Conservation (phyloP, 768 basidiomycete genomes). For the Mycena galericulata region DNA sequence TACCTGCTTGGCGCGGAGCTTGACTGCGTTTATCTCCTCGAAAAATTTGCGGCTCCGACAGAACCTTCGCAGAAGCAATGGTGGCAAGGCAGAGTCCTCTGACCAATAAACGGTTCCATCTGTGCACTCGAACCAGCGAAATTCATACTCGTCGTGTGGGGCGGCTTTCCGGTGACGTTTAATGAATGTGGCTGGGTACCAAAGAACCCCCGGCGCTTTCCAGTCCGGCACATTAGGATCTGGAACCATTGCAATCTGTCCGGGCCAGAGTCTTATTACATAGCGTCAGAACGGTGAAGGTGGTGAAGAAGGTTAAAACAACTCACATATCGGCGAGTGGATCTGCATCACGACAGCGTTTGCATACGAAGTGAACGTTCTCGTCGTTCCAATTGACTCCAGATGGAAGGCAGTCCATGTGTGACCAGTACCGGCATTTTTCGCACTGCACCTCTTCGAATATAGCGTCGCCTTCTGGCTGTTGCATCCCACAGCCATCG, state of each 20-base stretch:
- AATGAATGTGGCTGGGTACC: too few species aligned
- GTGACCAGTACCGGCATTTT: neutral
- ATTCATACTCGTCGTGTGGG: too few species aligned
- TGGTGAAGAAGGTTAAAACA: too few species aligned
- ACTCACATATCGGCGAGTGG: too few species aligned
- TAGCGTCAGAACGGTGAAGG: too few species aligned
- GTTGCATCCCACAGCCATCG: neutral
- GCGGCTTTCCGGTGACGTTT: too few species aligned
- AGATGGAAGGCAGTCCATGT: neutral
- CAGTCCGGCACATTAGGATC: too few species aligned
- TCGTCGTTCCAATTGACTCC: neutral
- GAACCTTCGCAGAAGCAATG: neutral
- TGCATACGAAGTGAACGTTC: neutral
- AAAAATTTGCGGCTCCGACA: neutral
- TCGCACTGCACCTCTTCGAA: neutral
- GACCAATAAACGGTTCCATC: neutral
- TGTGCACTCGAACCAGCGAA: too few species aligned
- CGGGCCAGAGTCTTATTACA: too few species aligned
- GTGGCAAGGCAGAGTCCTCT: neutral
- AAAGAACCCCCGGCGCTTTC: too few species aligned
- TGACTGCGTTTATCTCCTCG: neutral
- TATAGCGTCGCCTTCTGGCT: neutral
- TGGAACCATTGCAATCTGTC: too few species aligned
- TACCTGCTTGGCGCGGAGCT: neutral
- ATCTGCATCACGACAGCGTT: neutral